A percentile compares a stretch with the other conserved stretches of the same genome.
Evolutionary conservation across 2,329 filamentous ascomycete species (phyloP).

Genomic region (Fonsecaea nubica): DNA sequence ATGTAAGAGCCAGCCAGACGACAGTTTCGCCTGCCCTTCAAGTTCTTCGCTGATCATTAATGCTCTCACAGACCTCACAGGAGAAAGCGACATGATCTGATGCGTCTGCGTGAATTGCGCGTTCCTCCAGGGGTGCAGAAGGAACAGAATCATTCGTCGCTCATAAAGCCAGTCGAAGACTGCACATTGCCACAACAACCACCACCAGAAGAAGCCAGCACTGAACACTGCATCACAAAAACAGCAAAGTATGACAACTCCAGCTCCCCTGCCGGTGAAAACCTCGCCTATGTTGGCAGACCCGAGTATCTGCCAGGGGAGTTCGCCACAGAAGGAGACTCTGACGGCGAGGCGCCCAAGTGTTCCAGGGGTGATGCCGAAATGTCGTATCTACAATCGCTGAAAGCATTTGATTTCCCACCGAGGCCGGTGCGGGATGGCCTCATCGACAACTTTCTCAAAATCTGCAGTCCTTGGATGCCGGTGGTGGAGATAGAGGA

Average conservation of each 20-base stretch:
- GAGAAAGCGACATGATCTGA: constrained; percentile 9
- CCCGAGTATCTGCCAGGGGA: constrained; percentile 10
- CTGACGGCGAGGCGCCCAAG: not conserved
- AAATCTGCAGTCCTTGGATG: constrained; percentile 45
- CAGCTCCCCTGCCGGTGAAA: constrained; percentile 5
- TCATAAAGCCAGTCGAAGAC: not conserved
- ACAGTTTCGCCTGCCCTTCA: not conserved
- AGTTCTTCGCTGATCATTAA: constrained; percentile 2
- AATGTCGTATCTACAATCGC: constrained; percentile 9
- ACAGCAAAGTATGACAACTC: constrained; percentile 11
- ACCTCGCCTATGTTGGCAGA: constrained; percentile 8
- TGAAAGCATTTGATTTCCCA: constrained; percentile 28
- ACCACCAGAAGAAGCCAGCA: not conserved
- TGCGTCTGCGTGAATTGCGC: not conserved
- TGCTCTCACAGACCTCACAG: constrained; percentile 6
- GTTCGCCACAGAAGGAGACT: not conserved
- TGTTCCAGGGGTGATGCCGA: constrained; percentile 5
- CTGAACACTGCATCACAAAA: not conserved
- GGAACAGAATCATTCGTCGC: too few species aligned
- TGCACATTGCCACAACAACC: not conserved
- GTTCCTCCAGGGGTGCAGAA: not conserved
- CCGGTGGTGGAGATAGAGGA: constrained; percentile 44
- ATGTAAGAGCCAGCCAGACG: not conserved
- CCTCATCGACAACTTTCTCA: constrained; percentile 41
- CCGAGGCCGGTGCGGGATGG: constrained; percentile 24